Conservation (phyloP, 768 basidiomycete species). For the Pulveroboletus sp. region DNA sequence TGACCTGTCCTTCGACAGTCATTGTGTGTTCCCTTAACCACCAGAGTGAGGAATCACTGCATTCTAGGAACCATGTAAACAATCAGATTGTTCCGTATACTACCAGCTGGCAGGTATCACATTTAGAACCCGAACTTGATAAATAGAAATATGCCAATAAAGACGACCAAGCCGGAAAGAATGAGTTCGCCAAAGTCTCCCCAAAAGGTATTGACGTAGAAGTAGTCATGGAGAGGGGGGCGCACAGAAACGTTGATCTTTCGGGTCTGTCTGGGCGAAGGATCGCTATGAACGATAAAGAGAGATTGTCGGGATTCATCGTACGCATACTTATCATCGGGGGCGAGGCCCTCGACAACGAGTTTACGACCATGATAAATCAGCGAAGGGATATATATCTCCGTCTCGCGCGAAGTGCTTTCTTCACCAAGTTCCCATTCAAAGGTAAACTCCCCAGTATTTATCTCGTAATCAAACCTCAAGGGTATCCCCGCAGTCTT, state of each 20-base stretch:
- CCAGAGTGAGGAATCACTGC: no score
- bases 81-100: no score
- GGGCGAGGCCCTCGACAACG: conserved; percentile 50
- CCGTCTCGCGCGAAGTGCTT: conserved; percentile 58
- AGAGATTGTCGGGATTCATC: conserved; percentile 71
- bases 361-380: conserved; percentile 56
- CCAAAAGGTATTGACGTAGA: conserved; percentile 62
- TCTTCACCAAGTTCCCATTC: conserved; percentile 45
- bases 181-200: conserved; percentile 45
- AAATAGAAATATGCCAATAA: conserved; percentile 29
- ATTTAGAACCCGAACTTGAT: conserved; percentile 25
- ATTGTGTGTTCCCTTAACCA: no score
- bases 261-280: conserved; percentile 43
- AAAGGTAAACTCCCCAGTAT: conserved; percentile 58
- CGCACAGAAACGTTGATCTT: conserved; percentile 49
- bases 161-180: conserved; percentile 27
- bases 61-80: no score
- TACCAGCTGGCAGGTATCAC: neutral
- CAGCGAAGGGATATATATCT: conserved; percentile 71
- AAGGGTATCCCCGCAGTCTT: conserved; percentile 86
- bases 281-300: conserved; percentile 50
- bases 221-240: conserved; percentile 48
- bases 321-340: conserved; percentile 50
- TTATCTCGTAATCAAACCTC: conserved; percentile 72
- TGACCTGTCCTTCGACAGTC: no score